Evolutionary conservation across 495 filamentous ascomycete species (phyloP), one percentile per base, ranked within the genome.

Genomic region (Daldinia bambusicola): DNA sequence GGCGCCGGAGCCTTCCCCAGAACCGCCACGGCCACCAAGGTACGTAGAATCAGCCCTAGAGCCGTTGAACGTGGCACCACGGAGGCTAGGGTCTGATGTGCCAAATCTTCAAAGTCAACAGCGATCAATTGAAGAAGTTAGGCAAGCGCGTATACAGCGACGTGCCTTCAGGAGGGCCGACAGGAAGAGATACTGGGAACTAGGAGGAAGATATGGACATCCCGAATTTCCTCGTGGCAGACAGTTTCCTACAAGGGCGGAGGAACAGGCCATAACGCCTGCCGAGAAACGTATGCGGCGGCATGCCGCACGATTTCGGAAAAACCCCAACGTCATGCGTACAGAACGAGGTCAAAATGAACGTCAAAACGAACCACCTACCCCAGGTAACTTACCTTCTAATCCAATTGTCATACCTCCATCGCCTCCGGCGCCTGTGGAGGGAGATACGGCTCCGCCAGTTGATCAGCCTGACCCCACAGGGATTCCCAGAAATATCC

Each of bases 121-220:
- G 26, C 26, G 3, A 26, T 1, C 26, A 26, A 8, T 22, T 20
- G 18, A 2, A 16, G 16, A 48, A 26, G 26, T 3, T 26, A 1
- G 1, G 26, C 26, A 26, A 4, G 2, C 16, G 3, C 9, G 43
- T 26, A 48, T 7, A 48, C 43, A 48, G 10, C 43, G 43, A 9
- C 2, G 20, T 48, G 16, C 20, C 9, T 18, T 20, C 6, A 48
- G 20, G 43, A 48, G 9, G 18, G 16, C 43, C 18, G 8, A 48
- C 22, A 48, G 2, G 20, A 48, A 48, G 18, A 18, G 43, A 12
- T 4, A 13, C 4, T 48, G 43, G 43, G 43, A 48, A 10, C 4
- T 48, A 13, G 43, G 43, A 8, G 41, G 43, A 22, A 48, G 43
- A 48, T 22, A 48, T 48, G 43, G 43, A 48, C 43, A 48, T 22